These are phyloP conservation scores for Agaricus sinodeliciosus DNA, from an alignment of 768 basidiomycete genomes.

Conservation along the genomic window DNA sequence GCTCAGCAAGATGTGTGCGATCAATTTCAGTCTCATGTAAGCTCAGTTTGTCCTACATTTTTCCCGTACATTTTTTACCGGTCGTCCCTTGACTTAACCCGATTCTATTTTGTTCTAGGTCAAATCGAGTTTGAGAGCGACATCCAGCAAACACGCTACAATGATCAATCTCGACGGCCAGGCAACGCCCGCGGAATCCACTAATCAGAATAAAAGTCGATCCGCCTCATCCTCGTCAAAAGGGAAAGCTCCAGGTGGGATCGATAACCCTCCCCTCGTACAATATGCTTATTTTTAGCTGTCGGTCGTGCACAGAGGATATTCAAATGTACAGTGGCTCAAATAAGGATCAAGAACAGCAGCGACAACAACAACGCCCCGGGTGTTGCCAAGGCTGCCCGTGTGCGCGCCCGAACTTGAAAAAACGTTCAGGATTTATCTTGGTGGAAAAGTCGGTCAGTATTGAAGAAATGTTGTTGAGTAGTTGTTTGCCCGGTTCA, in stretches of 20 bases:
- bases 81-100: background rate
- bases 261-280: background rate
- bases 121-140: background rate
- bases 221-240: background rate
- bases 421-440: background rate
- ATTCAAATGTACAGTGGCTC: background rate
- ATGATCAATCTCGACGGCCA: too few relatives aligned
- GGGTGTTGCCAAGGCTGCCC: too few relatives aligned
- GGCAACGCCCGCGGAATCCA: too few relatives aligned
- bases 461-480: background rate
- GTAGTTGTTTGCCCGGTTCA: background rate
- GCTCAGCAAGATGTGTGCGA: background rate
- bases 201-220: background rate
- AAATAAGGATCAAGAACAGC: background rate
- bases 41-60: background rate
- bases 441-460: background rate
- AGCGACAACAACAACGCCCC: background rate
- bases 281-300: background rate
- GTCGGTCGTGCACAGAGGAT: background rate
- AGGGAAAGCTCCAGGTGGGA: background rate
- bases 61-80: background rate
- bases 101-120: background rate
- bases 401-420: background rate
- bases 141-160: background rate
- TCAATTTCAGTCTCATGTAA: background rate